Evolutionary conservation across 2,329 filamentous ascomycete species (phyloP).

Genomic region (Parastagonospora avenae): DNA sequence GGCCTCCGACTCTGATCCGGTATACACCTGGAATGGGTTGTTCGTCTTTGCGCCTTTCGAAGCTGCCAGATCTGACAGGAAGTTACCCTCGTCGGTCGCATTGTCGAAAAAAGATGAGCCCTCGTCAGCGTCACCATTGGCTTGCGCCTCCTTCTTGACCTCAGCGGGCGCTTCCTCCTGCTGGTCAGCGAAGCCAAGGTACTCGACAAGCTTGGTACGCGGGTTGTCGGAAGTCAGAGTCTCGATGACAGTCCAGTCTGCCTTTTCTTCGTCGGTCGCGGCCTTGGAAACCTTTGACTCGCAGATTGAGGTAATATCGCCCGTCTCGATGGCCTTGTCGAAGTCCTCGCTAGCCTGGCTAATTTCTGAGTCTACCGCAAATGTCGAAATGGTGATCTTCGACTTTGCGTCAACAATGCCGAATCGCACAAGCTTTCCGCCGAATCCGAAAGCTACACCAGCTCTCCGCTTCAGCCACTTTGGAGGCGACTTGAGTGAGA

Average conservation of each 20-base stretch:
- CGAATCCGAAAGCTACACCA: constrained; percentile 92
- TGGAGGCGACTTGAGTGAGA: constrained; percentile 83
- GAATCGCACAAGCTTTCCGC: constrained; percentile 86
- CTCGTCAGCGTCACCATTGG: constrained; percentile 51
- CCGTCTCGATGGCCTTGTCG: constrained; percentile 77
- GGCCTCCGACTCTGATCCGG: constrained; percentile 78
- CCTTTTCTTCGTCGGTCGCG: constrained; percentile 87
- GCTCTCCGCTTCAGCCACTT: constrained; percentile 87
- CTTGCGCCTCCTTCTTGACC: constrained; percentile 46
- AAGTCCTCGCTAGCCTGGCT: constrained; percentile 86
- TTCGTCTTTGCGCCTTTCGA: constrained; percentile 93
- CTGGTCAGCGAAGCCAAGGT: constrained; percentile 80
- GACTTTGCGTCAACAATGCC: constrained; percentile 72
- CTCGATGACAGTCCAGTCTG: constrained; percentile 94
- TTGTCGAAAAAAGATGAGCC: constrained; percentile 81
- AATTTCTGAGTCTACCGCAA: constrained; percentile 84
- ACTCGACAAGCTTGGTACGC: constrained; percentile 83
- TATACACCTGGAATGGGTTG: constrained; percentile 89
- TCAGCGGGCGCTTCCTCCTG: constrained; percentile 46
- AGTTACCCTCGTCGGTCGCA: constrained; percentile 73
- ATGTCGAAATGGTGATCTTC: constrained; percentile 82
- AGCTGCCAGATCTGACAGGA: constrained; percentile 81
- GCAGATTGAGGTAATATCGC: constrained; percentile 79
- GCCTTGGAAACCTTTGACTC: constrained; percentile 76
- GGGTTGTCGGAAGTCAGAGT: constrained; percentile 84